Base-by-base conservation (phyloP, 768 basidiomycete genomes). In the Podaxis pistillaris region DNA sequence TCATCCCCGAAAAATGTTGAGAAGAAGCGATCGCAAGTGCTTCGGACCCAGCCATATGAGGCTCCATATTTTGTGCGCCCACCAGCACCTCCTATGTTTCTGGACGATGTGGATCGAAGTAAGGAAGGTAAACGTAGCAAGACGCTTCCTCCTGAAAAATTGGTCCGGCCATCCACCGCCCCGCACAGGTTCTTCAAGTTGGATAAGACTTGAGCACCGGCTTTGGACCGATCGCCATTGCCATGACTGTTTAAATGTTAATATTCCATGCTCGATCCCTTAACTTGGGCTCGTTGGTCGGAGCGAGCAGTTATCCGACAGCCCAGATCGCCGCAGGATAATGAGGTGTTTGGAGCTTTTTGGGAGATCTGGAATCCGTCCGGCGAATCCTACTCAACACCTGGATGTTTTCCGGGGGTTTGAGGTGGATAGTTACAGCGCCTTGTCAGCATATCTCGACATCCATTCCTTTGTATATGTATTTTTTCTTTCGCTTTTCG, bases 31-130 rank as follows among this genome's bases (percentile, higher is more conserved):
- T 74, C 77, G 2, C 70, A 72, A 55, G 68, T 73, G 0, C 67
- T 75, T 22, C 70, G 81, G 36, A 88, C 87, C 1, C 77, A 84
- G 54, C 86, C 87, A 2, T 89, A 88, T 65, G 82, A 83, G 62
- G 86, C 85, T 4, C 86, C 86, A 1, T 87, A 85, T 68, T 86
- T 85, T 72, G 82, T 84, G 66, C 81, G 84, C 19, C 73, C 78
- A 5, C 87, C 87, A 1, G 60, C 72, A 26, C 67, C 71, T 24
- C 65, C 67, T 22, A 28, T 63, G 28, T 53, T 58, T 44, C n/a
- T 24, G 41, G 44, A 41, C 13, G 37, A 58, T 9, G 28, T 38
- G 30, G n/a, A 13, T 15, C 38, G 22, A 6, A 26, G 9, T 15
- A 61, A 56, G 38, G 47, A 58, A 11, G 41, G 17, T 15, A 62